These are phyloP conservation scores for Boeremia exigua DNA, from an alignment of 2,329 filamentous ascomycete species.

Conservation along the genomic window DNA sequence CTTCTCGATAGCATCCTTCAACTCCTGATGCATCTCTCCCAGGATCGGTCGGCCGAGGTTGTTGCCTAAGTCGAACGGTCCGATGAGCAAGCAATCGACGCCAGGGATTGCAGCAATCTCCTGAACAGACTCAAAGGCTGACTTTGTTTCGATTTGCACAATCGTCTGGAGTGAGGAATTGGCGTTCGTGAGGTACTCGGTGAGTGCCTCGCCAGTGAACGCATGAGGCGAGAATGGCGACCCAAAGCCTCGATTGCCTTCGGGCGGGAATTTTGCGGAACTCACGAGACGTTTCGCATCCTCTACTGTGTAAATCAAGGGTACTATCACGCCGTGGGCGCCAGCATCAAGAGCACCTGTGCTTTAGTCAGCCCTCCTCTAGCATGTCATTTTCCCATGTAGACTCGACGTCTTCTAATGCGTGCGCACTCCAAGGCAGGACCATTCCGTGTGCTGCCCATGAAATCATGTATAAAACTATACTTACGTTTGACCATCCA, in stretches of 20 bases:
- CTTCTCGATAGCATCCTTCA: constrained; percentile 58
- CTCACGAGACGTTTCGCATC: constrained; percentile 60
- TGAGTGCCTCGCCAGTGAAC: constrained; percentile 49
- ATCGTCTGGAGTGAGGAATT: constrained; percentile 61
- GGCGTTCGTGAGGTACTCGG: constrained; percentile 62
- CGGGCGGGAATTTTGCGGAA: constrained; percentile 63
- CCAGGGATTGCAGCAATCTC: constrained; percentile 61
- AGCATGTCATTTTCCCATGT: neutral
- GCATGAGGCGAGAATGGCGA: constrained; percentile 60
- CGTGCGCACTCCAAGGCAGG: neutral
- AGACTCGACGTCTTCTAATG: neutral
- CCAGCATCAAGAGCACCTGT: constrained; percentile 63
- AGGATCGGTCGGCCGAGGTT: constrained; percentile 62
- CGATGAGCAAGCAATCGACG: constrained; percentile 61
- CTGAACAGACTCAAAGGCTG: constrained; percentile 49
- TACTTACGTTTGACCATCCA: constrained; percentile 66
- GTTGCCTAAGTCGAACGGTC: constrained; percentile 64
- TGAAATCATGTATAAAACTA: neutral
- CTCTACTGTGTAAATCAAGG: constrained; percentile 59
- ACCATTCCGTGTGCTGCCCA: too few relatives aligned
- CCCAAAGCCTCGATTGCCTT: constrained; percentile 62
- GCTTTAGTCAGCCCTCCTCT: neutral
- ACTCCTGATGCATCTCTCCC: constrained; percentile 56
- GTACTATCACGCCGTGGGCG: constrained; percentile 65
- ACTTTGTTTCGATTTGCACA: constrained; percentile 55